Evolutionary conservation across 1,284 basidiomycete species (phyloP).

Genomic region (Rhizoctonia solani): DNA sequence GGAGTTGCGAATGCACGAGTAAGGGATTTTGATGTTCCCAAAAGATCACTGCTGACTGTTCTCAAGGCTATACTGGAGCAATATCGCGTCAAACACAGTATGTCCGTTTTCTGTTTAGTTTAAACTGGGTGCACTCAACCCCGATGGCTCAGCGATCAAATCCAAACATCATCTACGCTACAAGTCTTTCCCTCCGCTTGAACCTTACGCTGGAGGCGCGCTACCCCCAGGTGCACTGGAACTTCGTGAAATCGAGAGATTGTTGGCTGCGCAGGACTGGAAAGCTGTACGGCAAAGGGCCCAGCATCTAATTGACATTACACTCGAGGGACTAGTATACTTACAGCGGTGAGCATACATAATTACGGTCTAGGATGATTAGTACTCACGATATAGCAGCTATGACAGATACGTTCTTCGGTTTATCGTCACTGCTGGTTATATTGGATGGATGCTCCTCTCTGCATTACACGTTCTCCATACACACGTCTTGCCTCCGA

Average conservation of each 20-base stretch:
- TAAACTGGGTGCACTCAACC: background rate
- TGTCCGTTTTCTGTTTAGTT: constrained; percentile 16
- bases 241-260: constrained; percentile 48
- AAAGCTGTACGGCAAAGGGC: constrained; percentile 57
- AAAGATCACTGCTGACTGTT: background rate
- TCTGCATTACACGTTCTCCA: constrained; percentile 26
- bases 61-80: constrained; percentile 73
- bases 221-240: constrained; percentile 51
- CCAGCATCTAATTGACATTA: constrained; percentile 58
- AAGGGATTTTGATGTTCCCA: constrained; percentile 1
- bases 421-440: constrained; percentile 70
- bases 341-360: constrained; percentile 67
- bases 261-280: constrained; percentile 50
- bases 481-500: constrained; percentile 35
- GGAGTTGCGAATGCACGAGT: constrained; percentile 73
- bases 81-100: constrained; percentile 78
- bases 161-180: constrained; percentile 61
- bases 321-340: constrained; percentile 74
- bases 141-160: constrained; percentile 60
- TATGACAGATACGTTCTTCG: constrained; percentile 79
- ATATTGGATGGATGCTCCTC: constrained; percentile 69
- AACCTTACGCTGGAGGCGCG: constrained; percentile 44
- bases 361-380: background rate
- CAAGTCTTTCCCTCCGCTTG: constrained; percentile 55
- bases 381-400: constrained; percentile 43